Percentiles rank a stretch among this genome's conserved stretches.
These are phyloP conservation scores for Tolypocladium album DNA, from an alignment of 2,329 filamentous ascomycete species.

Conservation along the genomic window DNA sequence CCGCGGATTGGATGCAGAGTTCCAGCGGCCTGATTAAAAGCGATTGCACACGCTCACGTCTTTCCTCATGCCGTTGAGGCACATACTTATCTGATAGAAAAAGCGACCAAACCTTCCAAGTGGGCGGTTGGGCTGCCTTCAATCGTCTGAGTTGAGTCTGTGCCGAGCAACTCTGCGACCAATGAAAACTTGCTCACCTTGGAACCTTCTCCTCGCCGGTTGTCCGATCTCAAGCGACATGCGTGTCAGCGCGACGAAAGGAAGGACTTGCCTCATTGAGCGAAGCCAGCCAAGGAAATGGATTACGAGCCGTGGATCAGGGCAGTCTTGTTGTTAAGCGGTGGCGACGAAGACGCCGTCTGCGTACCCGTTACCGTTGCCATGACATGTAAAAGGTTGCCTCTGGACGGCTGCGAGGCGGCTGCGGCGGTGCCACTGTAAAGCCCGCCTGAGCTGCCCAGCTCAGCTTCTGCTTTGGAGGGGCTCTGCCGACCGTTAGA, in stretches of 20 bases:
- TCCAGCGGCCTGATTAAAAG: too few species aligned
- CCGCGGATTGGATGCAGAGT: background rate
- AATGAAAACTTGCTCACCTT: slow-evolving; percentile 31
- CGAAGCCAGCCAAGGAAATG: background rate
- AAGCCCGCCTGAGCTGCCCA: too few species aligned
- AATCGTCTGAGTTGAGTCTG: too few species aligned
- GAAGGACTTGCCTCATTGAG: background rate
- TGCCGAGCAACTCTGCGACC: slow-evolving; percentile 8
- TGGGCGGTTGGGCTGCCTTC: background rate
- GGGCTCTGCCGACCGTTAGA: background rate
- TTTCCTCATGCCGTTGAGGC: too few species aligned
- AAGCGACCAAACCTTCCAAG: background rate
- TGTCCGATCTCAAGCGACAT: background rate
- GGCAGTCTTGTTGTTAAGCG: background rate
- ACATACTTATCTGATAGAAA: too few species aligned
- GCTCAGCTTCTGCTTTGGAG: background rate
- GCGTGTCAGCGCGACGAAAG: background rate
- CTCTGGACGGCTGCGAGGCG: too few species aligned
- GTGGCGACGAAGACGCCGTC: background rate
- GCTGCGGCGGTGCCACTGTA: too few species aligned
- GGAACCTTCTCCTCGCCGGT: slow-evolving; percentile 10
- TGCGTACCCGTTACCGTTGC: too few species aligned
- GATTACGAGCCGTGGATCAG: background rate
- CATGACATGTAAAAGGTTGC: too few species aligned
- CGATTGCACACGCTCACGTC: too few species aligned